These are phyloP conservation scores for Xylaria acuta DNA, from an alignment of 495 filamentous ascomycete genomes.

Conservation along the genomic window DNA sequence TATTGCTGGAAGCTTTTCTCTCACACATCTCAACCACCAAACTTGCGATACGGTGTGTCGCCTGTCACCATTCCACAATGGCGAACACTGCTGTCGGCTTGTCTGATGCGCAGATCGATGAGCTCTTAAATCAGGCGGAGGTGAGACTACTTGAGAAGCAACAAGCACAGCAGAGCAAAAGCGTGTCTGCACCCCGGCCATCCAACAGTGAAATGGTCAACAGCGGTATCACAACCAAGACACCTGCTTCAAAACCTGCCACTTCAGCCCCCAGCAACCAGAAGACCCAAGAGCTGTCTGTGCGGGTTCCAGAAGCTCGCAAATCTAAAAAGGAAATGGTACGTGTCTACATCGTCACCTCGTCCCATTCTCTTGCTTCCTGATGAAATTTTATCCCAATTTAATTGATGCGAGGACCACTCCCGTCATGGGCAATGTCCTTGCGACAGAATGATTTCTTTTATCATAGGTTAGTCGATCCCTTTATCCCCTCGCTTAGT, in stretches of 20 bases:
- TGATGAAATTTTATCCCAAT: slow-evolving; percentile 56
- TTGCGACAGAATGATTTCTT: slow-evolving; percentile 72
- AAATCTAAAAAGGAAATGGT: slow-evolving; percentile 50
- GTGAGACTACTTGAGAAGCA: slow-evolving; percentile 36
- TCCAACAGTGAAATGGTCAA: slow-evolving; percentile 12
- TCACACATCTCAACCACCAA: slow-evolving; percentile 1
- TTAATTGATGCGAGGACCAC: slow-evolving; percentile 50
- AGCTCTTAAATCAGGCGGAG: slow-evolving; percentile 40
- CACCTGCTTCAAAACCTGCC: slow-evolving; percentile 21
- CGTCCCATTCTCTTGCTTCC: slow-evolving; percentile 26
- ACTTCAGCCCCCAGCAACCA: slow-evolving; percentile 17
- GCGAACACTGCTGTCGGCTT: slow-evolving; percentile 32
- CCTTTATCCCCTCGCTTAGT: slow-evolving; percentile 20
- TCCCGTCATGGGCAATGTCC: slow-evolving; percentile 77
- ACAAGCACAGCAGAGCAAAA: slow-evolving; percentile 31
- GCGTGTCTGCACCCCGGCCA: not conserved
- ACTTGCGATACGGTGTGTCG: slow-evolving; percentile 55
- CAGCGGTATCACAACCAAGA: slow-evolving; percentile 27
- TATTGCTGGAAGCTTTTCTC: slow-evolving; percentile 24
- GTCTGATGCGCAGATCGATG: slow-evolving; percentile 39
- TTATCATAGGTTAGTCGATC: slow-evolving; percentile 27
- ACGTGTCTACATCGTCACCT: slow-evolving; percentile 29
- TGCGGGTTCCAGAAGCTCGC: slow-evolving; percentile 48
- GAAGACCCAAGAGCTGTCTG: slow-evolving; percentile 44
- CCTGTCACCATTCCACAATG: slow-evolving; percentile 66